Percentiles rank a stretch among this genome's conserved stretches.
phyloP scores from a whole-genome alignment of 805 yeast genomes.

The Metschnikowia matae region DNA sequence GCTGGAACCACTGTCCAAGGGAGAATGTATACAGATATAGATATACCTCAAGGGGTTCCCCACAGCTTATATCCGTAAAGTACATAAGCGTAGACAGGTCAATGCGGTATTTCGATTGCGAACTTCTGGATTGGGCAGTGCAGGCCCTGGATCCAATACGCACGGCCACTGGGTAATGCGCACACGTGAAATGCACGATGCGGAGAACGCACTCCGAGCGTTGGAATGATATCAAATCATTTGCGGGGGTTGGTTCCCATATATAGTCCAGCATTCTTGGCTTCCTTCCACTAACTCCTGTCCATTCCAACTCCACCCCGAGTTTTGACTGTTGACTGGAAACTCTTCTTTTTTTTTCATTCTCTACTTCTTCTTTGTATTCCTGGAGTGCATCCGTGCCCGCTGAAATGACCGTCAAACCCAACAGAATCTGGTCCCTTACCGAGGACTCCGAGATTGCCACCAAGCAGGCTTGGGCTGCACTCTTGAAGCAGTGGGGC shows the following conservation, averaged over 20 bases:
- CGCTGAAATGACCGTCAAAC: slow-evolving; percentile 8
- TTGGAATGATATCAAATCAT: neutral
- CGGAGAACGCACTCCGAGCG: slow-evolving; percentile 5
- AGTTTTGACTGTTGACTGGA: neutral
- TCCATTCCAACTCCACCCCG: neutral
- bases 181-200: slow-evolving; percentile 5
- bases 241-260: slow-evolving; percentile 1
- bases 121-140: slow-evolving; percentile 4
- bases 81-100: neutral
- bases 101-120: slow-evolving; percentile 3
- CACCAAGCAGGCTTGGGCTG: slow-evolving; percentile 70
- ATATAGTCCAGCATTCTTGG: neutral
- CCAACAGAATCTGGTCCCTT: slow-evolving; percentile 21
- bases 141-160: neutral
- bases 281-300: neutral
- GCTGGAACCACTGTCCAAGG: neutral
- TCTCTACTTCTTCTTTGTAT: neutral
- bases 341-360: neutral
- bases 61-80: slow-evolving; percentile 3
- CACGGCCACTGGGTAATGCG: neutral
- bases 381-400: neutral
- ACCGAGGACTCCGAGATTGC: slow-evolving; percentile 54
- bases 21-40: neutral
- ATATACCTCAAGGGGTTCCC: neutral
- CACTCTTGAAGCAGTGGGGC: slow-evolving; percentile 44